These are phyloP conservation scores for Phytophthora pini DNA, from an alignment of 352 stramenopile species.

Conservation along the genomic window DNA sequence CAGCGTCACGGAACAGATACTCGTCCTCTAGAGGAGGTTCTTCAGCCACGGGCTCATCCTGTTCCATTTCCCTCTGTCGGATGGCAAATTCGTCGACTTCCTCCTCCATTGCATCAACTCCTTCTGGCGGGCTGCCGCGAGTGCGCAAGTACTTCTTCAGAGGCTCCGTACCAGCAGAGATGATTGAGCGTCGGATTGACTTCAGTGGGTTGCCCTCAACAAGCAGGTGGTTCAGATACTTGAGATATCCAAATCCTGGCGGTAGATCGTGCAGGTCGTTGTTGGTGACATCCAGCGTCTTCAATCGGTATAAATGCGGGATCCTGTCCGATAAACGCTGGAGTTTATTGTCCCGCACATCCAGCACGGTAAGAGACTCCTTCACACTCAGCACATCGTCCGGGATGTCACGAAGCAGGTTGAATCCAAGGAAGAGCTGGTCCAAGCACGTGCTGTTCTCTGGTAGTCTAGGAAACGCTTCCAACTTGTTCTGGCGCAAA, in stretches of 20 bases:
- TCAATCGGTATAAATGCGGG: slow-evolving; percentile 69
- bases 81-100: slow-evolving; percentile 77
- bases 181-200: slow-evolving; percentile 72
- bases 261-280: slow-evolving; percentile 83
- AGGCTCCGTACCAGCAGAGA: slow-evolving; percentile 67
- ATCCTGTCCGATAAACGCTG: slow-evolving; percentile 59
- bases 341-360: slow-evolving; percentile 86
- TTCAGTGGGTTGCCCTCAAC: slow-evolving; percentile 82
- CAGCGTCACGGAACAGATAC: slow-evolving; percentile 74
- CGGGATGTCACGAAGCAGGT: slow-evolving; percentile 57
- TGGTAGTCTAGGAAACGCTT: slow-evolving; percentile 64
- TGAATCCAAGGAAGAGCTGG: slow-evolving; percentile 82
- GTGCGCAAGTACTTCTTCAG: slow-evolving; percentile 88
- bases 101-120: slow-evolving; percentile 69
- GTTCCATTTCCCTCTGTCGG: slow-evolving; percentile 46
- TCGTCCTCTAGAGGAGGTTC: slow-evolving; percentile 45
- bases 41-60: slow-evolving; percentile 42
- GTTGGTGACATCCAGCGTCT: slow-evolving; percentile 87
- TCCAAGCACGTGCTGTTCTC: slow-evolving; percentile 53
- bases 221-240: slow-evolving; percentile 75
- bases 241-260: slow-evolving; percentile 73
- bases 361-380: slow-evolving; percentile 74
- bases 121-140: slow-evolving; percentile 62
- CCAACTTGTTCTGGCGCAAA: slow-evolving; percentile 76
- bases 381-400: slow-evolving; percentile 58